These are phyloP conservation scores for Immersiella caudata DNA, from an alignment of 495 filamentous ascomycete genomes.

Conservation along the genomic window DNA sequence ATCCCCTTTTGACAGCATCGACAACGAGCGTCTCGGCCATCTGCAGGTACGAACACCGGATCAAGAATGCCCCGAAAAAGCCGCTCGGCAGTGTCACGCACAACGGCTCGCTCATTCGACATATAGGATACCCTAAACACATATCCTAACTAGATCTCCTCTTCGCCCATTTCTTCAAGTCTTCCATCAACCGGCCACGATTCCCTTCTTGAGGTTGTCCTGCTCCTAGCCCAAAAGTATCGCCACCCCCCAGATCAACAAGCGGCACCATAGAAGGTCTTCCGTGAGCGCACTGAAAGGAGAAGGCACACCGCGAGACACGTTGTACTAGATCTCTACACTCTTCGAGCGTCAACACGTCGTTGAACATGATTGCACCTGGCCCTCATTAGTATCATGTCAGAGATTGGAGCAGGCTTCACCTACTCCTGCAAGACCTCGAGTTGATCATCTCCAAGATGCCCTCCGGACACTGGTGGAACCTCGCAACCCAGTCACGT, in stretches of 20 bases:
- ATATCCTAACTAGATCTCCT: not conserved
- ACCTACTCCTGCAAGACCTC: slow-evolving; percentile 75
- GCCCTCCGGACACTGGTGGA: slow-evolving; percentile 70
- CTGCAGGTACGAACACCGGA: too few species aligned
- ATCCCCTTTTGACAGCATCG: too few species aligned
- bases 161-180: slow-evolving; percentile 21
- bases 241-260: slow-evolving; percentile 54
- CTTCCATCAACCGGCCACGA: slow-evolving; percentile 14
- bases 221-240: slow-evolving; percentile 1
- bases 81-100: too few species aligned
- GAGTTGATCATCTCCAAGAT: slow-evolving; percentile 90
- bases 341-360: slow-evolving; percentile 64
- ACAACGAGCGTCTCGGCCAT: too few species aligned
- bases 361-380: slow-evolving; percentile 96
- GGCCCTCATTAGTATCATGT: slow-evolving; percentile 12
- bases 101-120: too few species aligned
- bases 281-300: slow-evolving; percentile 92
- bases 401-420: not conserved
- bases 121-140: not conserved
- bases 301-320: slow-evolving; percentile 73
- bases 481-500: slow-evolving; percentile 57
- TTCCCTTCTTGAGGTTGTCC: not conserved
- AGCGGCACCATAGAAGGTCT: slow-evolving; percentile 77
- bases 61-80: too few species aligned
- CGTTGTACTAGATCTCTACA: slow-evolving; percentile 65